Evolutionary conservation across 164 flowering plant species (phyloP), one percentile per base, ranked within the genome.

Genomic region (Sextonia rubra): DNA sequence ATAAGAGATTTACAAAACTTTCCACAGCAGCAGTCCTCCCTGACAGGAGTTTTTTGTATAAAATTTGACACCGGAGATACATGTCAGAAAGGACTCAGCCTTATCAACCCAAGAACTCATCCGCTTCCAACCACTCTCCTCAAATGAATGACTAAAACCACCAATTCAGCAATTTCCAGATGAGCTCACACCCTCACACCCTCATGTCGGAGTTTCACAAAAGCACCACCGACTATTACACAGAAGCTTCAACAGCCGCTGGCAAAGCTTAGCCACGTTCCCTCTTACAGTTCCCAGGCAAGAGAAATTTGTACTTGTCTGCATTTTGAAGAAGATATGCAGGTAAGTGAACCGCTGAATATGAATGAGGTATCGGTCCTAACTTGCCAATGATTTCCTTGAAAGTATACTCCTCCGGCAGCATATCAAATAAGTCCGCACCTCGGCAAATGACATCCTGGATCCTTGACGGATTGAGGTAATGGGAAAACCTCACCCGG

Each of bases 371-470:
- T 15, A 88, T 80, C 0, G 88, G 84, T 47, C 91, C 91, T 84
- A 88, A 78, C 75, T 88, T 88, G 64, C 87, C 86, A 32, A 88
- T 85, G 32, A 87, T 84, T 22, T 84, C 89, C 83, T 76, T 82
- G 71, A 86, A 86, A 15, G 87, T 86, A 72, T 86, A 86, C 75
- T 86, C 89, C 70, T 86, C 89, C 0, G 89, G 89, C 60, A 86
- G 77, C 90, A 86, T 86, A 68, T 86, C 90, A 67, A 83, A 86
- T 25, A 86, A 75, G 66, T 85, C 86, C 12, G 82, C 82, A 22
- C 90, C 90, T 69, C 74, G 79, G 85, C 98, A 93, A 56, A 93
- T 88, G 25, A 90, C 86, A 68, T 73, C 82, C 78, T 92, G 97
- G 68, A 93, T 71, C 79, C 94, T 86, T 63, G 84, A 81, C 1